Evolutionary conservation across 352 stramenopile genomes (phyloP), one percentile per base, ranked within the genome.

Genomic region (Pythium sp.): DNA sequence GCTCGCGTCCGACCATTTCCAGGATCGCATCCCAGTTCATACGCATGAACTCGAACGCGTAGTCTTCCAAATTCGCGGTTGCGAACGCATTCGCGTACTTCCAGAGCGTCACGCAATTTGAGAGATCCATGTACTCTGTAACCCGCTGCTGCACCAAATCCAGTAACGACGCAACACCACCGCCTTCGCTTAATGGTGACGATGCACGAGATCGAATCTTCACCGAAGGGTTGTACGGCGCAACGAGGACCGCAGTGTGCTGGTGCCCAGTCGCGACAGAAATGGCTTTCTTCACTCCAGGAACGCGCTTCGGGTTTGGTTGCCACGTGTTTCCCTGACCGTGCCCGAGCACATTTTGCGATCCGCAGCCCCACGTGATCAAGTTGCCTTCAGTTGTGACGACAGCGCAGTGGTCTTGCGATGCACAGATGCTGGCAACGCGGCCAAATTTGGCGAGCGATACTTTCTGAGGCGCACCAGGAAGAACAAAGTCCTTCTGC

Each of bases 21-120:
- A 95, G 63, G 26, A 95, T 66, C 18, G 77, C 85, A 62, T 95
- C 86, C 78, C 84, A 91, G 66, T 95, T 95, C 46, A 74, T 68
- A 24, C 71, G 68, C 80, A 93, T 86, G 65, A 91, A 95, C 51
- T 78, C 65, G 26, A 73, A n/a, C 24, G 82, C 91, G 47, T 84
- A 86, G 0, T 47, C 54, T 64, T 84, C 70, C 14, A 94, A 70
- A 18, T 63, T 61, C 7, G 72, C 66, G 36, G 83, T 73, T 53
- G 81, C 75, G 46, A 91, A 82, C 34, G 69, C 71, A 58, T 87
- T 78, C 3, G 82, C 85, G 62, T 89, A 84, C 55, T 88, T 82
- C 73, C 76, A 91, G 28, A 91, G 71, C 34, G 68, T 77, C 22
- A 75, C 72, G 41, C 84, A 85, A 41, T 89, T 94, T 3, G 76